Base-by-base conservation (phyloP, 768 basidiomycete species). In the Glaciozyma martinii region DNA sequence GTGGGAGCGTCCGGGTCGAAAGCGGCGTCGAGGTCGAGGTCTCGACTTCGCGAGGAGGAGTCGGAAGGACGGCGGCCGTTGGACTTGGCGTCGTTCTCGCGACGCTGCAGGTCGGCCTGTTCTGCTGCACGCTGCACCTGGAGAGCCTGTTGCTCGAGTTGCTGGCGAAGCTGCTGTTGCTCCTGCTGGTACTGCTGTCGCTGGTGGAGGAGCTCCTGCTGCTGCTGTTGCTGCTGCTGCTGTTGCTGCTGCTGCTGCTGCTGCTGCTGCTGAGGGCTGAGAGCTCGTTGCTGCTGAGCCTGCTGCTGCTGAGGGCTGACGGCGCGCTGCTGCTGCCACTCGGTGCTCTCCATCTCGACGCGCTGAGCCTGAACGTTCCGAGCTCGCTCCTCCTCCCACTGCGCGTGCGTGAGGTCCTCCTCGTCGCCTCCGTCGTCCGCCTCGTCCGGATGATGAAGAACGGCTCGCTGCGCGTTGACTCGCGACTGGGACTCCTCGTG, bases 11-110 rank as follows among this genome's bases (percentile, higher is more conserved):
- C 58, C 80, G 85, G 5, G 75, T 85, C 19, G 83, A 85, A 69
- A 74, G 85, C 42, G 79, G 82, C 42, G 84, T 85, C n/a, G 78
- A 83, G 27, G 84, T 86, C 71, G 76, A 86, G 6, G 83, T 84
- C 7, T 19, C 59, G 56, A 29, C 15, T 47, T 6, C 37, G 37
- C 10, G 29, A 56, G 12, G 60, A 54, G 8, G 62, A 58, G 3
- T 59, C 47, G n/a, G 63, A 65, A 18, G 56, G 63, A 30, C 58
- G 63, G 49, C 53, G 52, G 42, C 8, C 47, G 19, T 33, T 44
- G 29, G 9, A 12, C 15, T 23, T 25, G 47, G 23, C 21, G 13
- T 50, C n/a, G 13, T 10, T 25, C 25, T 50, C n/a, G n/a, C 4
- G 4, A n/a, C 16, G 49, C n/a, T n/a, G 50, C 3, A 27, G 29